Base-by-base conservation (phyloP, 1,284 basidiomycete genomes). In the Puccinia triticina region DNA sequence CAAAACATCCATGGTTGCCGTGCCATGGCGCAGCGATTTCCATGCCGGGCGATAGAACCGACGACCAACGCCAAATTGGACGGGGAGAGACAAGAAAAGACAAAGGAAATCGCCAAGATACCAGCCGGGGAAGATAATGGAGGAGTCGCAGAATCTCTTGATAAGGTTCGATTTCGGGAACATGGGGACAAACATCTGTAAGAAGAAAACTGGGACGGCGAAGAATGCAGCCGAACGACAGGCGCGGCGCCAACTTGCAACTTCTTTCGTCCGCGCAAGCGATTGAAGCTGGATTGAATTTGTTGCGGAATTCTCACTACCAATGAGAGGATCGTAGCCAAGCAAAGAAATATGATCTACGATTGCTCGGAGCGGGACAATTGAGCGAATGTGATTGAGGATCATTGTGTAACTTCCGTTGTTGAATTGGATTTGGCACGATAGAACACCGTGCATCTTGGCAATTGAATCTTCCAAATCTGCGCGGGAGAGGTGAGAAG, bases 1-100 rank as follows among this genome's bases (percentile, higher is more conserved):
- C 72, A 99, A 92, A 46, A 98, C 96, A 87, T 99, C 97, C 88
- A 88, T 88, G 0, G 96, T 99, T 1, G 96, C 94, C 3, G 91
- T 91, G 66, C 92, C 90, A 88, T 99, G 97, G 86, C 92, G 93
- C 83, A 98, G 88, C 0, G 95, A 92, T 88, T 96, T 98, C 89
- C 90, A 98, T 4, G 96, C 94, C 82, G 92, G 93, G 72, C 89
- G 89, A 87, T 98, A 98, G 88, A 99, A 98, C 84, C 92, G 92
- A 78, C 88, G 88, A 1, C 95, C 97, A 71, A 98, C 89, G 90
- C 93, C 97, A 85, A 96, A 94, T 86, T 99, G 97, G 0, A 95
- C 92, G 0, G 96, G 96, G 0, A 96, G 92, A 8, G 95, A 96
- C 80, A 99, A 89, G n/a, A 90, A 81, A 61, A 96, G 89, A 83